Base-by-base conservation (phyloP, 2,329 filamentous ascomycete genomes). In the Neonectria faginata region DNA sequence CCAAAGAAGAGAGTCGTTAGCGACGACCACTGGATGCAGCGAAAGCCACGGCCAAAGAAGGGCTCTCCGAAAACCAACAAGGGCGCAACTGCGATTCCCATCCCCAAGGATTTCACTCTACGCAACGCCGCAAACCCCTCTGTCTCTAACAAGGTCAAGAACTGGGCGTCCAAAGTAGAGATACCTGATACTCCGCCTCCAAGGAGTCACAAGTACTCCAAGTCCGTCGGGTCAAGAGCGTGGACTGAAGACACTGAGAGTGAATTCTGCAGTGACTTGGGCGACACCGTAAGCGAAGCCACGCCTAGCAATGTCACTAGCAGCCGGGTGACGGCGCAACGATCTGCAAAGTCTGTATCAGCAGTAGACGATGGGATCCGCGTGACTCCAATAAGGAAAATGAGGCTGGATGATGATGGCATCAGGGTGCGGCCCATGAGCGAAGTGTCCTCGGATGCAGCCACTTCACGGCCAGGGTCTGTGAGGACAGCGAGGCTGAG, bases 1-100 rank as follows among this genome's bases (percentile, higher is more conserved):
- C 95, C 95, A 16, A 94, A 93, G 80, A 97, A 97, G 84, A 89
- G 94, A 67, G 93, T 98, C 58, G 89, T 97, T 66, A 97, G 94
- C 77, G 95, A 98, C 80, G 91, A 92, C 59, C 92, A 97, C 80
- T 98, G 95, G 39, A 42, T 42, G 39, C 39, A 42, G 92, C 88
- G 88, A 79, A 90, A 89, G 64, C 86, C 85, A 66, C 85, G 83
- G 64, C 77, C 83, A 0, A 82, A 79, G 64, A 81, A 78, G 65
- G 75, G 76, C 12, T 78, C 81, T 2, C 80, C 81, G 1, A 78
- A 79, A 62, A 67, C 70, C 4, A 75, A 75, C 48, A 76, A 76
- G 54, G 61, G 72, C 5, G 65, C 70, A 14, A 71, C 60, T 11
- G 73, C 71, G 1, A 66, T 65, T 9, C 80, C 82, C 0, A 77